phyloP scores from a whole-genome alignment of 768 basidiomycete genomes.

The Amanita molliuscula region DNA sequence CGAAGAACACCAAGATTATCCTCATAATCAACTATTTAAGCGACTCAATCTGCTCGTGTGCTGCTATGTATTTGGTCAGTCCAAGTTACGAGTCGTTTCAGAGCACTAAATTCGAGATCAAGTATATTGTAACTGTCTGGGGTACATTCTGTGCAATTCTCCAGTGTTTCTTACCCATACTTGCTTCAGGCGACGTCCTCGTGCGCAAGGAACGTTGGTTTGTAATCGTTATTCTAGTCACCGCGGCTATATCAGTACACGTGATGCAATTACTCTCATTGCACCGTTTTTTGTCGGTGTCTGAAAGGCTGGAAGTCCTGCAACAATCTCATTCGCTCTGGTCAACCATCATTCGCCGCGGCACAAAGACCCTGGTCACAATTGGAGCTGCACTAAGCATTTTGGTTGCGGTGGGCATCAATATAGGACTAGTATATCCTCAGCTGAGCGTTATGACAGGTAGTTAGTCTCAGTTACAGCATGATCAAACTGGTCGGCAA shows the following conservation, averaged over 20 bases:
- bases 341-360: background rate
- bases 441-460: background rate
- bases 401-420: background rate
- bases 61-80: conserved; percentile 1
- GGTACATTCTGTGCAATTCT: background rate
- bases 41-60: background rate
- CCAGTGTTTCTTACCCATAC: background rate
- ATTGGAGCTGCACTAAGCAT: background rate
- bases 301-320: background rate
- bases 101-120: background rate
- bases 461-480: background rate
- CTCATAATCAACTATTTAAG: background rate
- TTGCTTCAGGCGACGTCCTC: background rate
- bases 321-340: background rate
- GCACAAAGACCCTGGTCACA: background rate
- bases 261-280: background rate
- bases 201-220: background rate
- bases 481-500: background rate
- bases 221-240: background rate
- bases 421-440: background rate
- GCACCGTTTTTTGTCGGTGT: background rate
- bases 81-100: background rate
- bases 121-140: background rate
- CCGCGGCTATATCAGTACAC: background rate
- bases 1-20: background rate